Base-by-base conservation (phyloP, 1,284 basidiomycete species). In the Inonotus obliquus region DNA sequence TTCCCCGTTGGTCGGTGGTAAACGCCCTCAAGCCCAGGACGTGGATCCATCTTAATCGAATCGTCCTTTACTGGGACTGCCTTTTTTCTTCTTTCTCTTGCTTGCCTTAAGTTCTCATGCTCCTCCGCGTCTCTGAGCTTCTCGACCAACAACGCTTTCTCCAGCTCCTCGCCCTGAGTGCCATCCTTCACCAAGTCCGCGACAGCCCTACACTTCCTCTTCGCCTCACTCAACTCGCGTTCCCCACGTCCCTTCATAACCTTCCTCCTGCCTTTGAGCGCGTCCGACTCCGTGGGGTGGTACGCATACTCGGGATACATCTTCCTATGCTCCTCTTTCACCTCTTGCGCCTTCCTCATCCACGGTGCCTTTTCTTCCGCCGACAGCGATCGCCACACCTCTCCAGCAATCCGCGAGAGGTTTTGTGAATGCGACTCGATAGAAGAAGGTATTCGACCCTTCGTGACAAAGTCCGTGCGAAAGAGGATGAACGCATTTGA, bases 401-500 rank as follows among this genome's bases (percentile, higher is more conserved):
- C 70, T 0, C 81, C 86, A 1, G 80, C 80, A 60, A 84, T 80
- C 53, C 79, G 75, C 2, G 83, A 85, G 63, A 87, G 77, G 62
- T 82, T 81, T 27, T 80, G 77, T 65, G 86, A 81, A 67, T 87
- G 80, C 14, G 73, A 73, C 66, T 84, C 81, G 37, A 68, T 39
- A 25, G 57, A 45, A 4, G 54, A 38, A 13, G 67, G 67, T 17
- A 68, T 59, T 27, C 63, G 51, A 19, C 65, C 58, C 38, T 66
- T 63, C 38, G 56, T 57, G 27, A 94, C 90, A 63, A 94, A 94
- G 70, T 94, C 89, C 25, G 92, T 91, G 32, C 94, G 84, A 78
- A 94, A 96, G 65, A 96, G 82, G 82, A 96, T 96, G 79, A 96
- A 96, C 0, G 94, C 92, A 69, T 96, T 96, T 0, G 92, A 87